phyloP scores from a whole-genome alignment of 139 green algal genomes.

The Micractinium conductrix region DNA sequence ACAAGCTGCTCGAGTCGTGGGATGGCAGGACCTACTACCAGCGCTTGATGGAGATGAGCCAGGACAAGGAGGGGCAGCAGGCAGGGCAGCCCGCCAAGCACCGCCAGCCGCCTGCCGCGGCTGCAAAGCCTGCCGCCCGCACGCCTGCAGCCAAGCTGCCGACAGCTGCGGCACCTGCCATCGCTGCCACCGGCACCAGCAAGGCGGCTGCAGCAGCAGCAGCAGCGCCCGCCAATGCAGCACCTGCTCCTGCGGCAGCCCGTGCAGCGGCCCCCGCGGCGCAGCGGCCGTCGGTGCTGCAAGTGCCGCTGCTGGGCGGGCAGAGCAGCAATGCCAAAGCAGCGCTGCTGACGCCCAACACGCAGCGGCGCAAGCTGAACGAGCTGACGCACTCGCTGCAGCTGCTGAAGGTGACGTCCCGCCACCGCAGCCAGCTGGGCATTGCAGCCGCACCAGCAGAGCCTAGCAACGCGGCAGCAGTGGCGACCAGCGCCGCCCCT shows the following conservation, averaged over 20 bases:
- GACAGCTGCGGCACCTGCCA: background rate
- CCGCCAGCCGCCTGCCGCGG: background rate
- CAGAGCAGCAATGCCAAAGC: background rate
- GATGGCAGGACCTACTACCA: slow-evolving; percentile 28
- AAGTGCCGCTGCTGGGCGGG: background rate
- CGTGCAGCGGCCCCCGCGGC: background rate
- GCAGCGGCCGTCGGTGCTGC: background rate
- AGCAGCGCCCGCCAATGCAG: too few relatives aligned
- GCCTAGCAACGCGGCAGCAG: background rate
- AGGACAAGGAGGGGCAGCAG: background rate
- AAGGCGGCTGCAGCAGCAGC: background rate
- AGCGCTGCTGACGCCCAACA: slow-evolving; percentile 17
- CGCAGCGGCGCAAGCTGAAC: slow-evolving; percentile 21
- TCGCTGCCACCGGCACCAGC: too few relatives aligned
- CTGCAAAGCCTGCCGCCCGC: background rate
- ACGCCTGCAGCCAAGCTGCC: background rate
- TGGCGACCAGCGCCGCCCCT: background rate
- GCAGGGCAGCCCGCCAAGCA: background rate
- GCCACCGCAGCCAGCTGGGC: background rate
- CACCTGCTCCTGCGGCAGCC: background rate
- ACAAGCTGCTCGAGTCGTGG: slow-evolving; percentile 48
- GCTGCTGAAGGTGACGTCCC: slow-evolving; percentile 19
- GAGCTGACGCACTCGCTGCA: slow-evolving; percentile 12
- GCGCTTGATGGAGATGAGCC: background rate
- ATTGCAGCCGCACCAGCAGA: background rate